Percentiles rank a stretch among this genome's conserved stretches.
phyloP scores from a whole-genome alignment of 2,329 filamentous ascomycete genomes.

The Karstenula rhodostoma region DNA sequence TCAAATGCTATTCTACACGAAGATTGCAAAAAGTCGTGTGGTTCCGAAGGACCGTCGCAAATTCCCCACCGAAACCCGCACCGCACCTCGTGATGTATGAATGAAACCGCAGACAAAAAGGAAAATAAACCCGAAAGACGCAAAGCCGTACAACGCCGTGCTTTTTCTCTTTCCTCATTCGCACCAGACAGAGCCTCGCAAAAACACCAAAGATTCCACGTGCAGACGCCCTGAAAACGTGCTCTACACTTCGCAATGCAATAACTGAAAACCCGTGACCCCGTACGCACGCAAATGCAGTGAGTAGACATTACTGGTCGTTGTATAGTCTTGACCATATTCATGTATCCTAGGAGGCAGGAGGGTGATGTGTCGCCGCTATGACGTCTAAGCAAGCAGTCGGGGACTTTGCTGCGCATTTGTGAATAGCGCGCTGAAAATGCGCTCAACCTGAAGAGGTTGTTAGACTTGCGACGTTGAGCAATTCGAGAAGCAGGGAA shows the following conservation, averaged over 20 bases:
- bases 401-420: slow-evolving; percentile 58
- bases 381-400: slow-evolving; percentile 36
- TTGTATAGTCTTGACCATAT: slow-evolving; percentile 11
- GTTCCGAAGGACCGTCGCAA: background rate
- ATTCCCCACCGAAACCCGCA: background rate
- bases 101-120: background rate
- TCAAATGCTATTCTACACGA: slow-evolving; percentile 18
- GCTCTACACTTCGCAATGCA: slow-evolving; percentile 24
- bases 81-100: slow-evolving; percentile 5
- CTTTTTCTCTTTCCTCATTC: slow-evolving; percentile 15
- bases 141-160: slow-evolving; percentile 11
- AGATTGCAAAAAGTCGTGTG: background rate
- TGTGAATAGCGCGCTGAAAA: slow-evolving; percentile 56
- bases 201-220: slow-evolving; percentile 14
- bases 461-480: slow-evolving; percentile 24
- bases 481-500: slow-evolving; percentile 17
- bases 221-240: background rate
- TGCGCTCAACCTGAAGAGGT: slow-evolving; percentile 52
- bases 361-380: background rate
- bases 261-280: slow-evolving; percentile 30
- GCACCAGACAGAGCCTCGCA: slow-evolving; percentile 6
- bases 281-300: slow-evolving; percentile 46
- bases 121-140: background rate
- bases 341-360: slow-evolving; percentile 13
- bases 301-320: slow-evolving; percentile 35